These are phyloP conservation scores for Coemansia sp. DNA, from an alignment of 192 early-diverging fungal species.

Conservation along the genomic window DNA sequence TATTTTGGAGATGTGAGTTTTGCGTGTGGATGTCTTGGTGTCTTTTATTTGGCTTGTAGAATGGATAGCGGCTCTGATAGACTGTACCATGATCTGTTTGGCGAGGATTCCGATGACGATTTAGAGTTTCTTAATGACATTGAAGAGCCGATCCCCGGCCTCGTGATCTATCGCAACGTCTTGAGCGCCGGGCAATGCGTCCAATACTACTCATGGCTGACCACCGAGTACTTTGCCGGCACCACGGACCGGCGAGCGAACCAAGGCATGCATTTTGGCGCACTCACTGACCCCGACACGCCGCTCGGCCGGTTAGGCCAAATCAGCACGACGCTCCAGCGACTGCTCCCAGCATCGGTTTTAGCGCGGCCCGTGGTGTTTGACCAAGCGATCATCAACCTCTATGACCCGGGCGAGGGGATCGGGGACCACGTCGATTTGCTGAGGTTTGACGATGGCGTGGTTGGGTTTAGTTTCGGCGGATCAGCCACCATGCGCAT, in stretches of 20 bases:
- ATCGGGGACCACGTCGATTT: slow-evolving; percentile 57
- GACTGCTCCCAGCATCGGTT: slow-evolving; percentile 2
- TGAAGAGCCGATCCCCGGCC: slow-evolving; percentile 18
- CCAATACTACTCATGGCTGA: slow-evolving; percentile 32
- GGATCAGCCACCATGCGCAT: slow-evolving; percentile 49
- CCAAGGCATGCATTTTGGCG: slow-evolving; percentile 48
- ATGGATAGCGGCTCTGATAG: not conserved
- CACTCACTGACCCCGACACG: slow-evolving; percentile 2
- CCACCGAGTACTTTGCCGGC: slow-evolving; percentile 23
- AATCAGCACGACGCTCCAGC: not conserved
- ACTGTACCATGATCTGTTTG: slow-evolving; percentile 25
- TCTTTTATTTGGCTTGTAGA: not conserved
- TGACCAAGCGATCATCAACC: slow-evolving; percentile 57
- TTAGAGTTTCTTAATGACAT: not conserved
- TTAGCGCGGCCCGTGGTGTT: slow-evolving; percentile 13
- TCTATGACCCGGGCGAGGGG: slow-evolving; percentile 55
- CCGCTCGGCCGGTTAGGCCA: slow-evolving; percentile 17
- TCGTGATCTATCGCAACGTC: slow-evolving; percentile 11
- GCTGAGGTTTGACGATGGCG: slow-evolving; percentile 56
- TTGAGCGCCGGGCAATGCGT: not conserved
- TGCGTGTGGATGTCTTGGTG: not conserved
- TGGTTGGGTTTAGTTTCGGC: slow-evolving; percentile 51
- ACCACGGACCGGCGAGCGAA: slow-evolving; percentile 5
- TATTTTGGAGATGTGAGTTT: not conserved
- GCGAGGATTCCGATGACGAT: not conserved